Evolutionary conservation across 352 stramenopile species (phyloP), one percentile per base, ranked within the genome.

Genomic region (Blastocystis sp.): DNA sequence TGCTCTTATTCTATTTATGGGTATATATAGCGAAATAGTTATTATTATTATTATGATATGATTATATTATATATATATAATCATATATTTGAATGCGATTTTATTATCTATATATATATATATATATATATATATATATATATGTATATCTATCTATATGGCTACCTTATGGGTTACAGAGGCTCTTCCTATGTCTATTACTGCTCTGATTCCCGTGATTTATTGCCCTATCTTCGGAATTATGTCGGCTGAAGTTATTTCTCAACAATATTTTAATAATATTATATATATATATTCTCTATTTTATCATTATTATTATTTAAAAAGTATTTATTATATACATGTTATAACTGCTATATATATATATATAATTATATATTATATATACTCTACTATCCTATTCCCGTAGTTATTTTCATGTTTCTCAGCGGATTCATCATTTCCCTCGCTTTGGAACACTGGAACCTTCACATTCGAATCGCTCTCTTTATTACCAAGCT

Each of bases 401-500:
- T 24, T 13, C 24, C 2, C 13, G 7, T 32, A 55, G 49, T 59
- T 11, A 59, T 59, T 25, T 59, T 59, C 33, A 16, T 59, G 33
- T 59, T 59, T 27, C 49, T 59, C 32, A 40, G 36, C 9, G 49
- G 49, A 16, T 59, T 59, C 19, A 23, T 59, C 18, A 59, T 59
- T 36, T 59, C 49, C 4, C 49, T 59, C 3, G 49, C 49, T 16
- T 49, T 59, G 49, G 49, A 59, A 40, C 46, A 59, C 13, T 59
- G 49, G 49, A 43, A 59, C 27, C 37, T 59, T 24, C 30, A 59
- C 33, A 59, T 59, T 36, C 49, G 49, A 16, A 59, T 59, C 37
- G 49, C 49, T 1, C 32, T 59, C 4, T 46, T 10, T n/a, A 59
- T 59, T 27, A 59, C 49, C 36, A 46, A 43, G 7, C 21, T 49